These are phyloP conservation scores for Pichia inconspicua DNA, from an alignment of 1,139 yeast genomes.

Conservation along the genomic window DNA sequence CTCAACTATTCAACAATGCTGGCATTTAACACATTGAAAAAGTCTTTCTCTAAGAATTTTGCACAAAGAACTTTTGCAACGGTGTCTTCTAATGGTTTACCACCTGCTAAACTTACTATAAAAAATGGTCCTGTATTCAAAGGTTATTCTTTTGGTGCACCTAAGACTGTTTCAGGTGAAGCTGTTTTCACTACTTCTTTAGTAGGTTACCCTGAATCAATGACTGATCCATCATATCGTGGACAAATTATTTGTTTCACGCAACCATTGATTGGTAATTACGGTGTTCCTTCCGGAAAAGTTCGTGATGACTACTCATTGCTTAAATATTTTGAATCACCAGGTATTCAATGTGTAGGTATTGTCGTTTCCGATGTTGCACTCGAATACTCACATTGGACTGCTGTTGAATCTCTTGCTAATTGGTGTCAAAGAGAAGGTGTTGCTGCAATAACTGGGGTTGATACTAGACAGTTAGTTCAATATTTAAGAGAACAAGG, in stretches of 20 bases:
- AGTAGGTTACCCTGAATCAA: slow-evolving; percentile 96
- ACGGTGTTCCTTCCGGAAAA: slow-evolving; percentile 88
- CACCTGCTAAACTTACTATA: slow-evolving; percentile 84
- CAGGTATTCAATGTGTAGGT: slow-evolving; percentile 87
- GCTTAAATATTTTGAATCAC: slow-evolving; percentile 85
- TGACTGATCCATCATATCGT: slow-evolving; percentile 96
- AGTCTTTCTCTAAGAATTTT: slow-evolving; percentile 1
- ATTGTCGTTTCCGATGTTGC: slow-evolving; percentile 96
- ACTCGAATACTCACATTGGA: slow-evolving; percentile 94
- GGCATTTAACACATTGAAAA: slow-evolving; percentile 13
- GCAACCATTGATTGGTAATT: slow-evolving; percentile 94
- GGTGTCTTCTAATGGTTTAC: slow-evolving; percentile 32
- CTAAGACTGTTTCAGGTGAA: slow-evolving; percentile 86
- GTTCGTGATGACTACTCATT: slow-evolving; percentile 76
- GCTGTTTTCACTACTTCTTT: slow-evolving; percentile 96
- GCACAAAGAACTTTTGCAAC: slow-evolving; percentile 13
- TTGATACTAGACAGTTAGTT: slow-evolving; percentile 92
- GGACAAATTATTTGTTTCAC: slow-evolving; percentile 96
- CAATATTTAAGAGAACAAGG: slow-evolving; percentile 92
- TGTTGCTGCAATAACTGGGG: slow-evolving; percentile 94
- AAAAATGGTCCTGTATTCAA: slow-evolving; percentile 90
- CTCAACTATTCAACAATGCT: slow-evolving; percentile 4
- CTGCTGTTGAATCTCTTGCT: slow-evolving; percentile 91
- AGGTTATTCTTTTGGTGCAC: slow-evolving; percentile 93
- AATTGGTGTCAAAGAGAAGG: slow-evolving; percentile 97